phyloP scores from a whole-genome alignment of 1,139 yeast genomes.

The Suhomyces anneliseae region DNA sequence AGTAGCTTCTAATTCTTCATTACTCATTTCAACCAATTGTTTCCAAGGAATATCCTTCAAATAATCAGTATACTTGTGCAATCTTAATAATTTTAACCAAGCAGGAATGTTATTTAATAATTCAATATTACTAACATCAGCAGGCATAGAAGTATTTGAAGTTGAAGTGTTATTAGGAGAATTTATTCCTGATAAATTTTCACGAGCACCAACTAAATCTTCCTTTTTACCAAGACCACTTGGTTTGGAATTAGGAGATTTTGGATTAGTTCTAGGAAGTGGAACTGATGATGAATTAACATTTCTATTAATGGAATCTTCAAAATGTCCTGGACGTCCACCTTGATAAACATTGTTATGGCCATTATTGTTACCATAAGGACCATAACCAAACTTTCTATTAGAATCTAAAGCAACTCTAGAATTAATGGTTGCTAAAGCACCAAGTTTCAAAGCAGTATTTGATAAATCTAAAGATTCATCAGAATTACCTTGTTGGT shows the following conservation, averaged over 20 bases:
- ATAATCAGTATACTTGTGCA: slow-evolving; percentile 91
- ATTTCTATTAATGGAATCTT: slow-evolving; percentile 38
- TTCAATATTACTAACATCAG: slow-evolving; percentile 63
- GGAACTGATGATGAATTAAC: slow-evolving; percentile 44
- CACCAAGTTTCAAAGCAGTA: slow-evolving; percentile 56
- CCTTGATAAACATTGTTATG: slow-evolving; percentile 12
- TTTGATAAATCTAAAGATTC: slow-evolving; percentile 39
- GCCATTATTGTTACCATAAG: slow-evolving; percentile 4
- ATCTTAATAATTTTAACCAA: slow-evolving; percentile 85
- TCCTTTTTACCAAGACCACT: slow-evolving; percentile 11
- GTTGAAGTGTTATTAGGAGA: slow-evolving; percentile 12
- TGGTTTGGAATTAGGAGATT: slow-evolving; percentile 11
- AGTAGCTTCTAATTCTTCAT: slow-evolving; percentile 64
- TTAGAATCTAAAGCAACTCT: slow-evolving; percentile 59
- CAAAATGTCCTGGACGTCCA: slow-evolving; percentile 20
- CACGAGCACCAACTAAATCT: slow-evolving; percentile 8
- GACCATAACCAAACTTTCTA: slow-evolving; percentile 34
- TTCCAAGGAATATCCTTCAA: slow-evolving; percentile 77
- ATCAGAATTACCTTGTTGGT: slow-evolving; percentile 8
- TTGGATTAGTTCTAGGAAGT: slow-evolving; percentile 18
- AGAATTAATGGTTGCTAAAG: slow-evolving; percentile 61
- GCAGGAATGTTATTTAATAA: slow-evolving; percentile 79
- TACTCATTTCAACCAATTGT: slow-evolving; percentile 69
- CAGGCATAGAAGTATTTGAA: slow-evolving; percentile 46
- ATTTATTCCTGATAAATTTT: slow-evolving; percentile 17